Percentiles rank a stretch among this genome's conserved stretches.
Conservation (phyloP, 1,284 basidiomycete species). For the Cryptococcus sp. region DNA sequence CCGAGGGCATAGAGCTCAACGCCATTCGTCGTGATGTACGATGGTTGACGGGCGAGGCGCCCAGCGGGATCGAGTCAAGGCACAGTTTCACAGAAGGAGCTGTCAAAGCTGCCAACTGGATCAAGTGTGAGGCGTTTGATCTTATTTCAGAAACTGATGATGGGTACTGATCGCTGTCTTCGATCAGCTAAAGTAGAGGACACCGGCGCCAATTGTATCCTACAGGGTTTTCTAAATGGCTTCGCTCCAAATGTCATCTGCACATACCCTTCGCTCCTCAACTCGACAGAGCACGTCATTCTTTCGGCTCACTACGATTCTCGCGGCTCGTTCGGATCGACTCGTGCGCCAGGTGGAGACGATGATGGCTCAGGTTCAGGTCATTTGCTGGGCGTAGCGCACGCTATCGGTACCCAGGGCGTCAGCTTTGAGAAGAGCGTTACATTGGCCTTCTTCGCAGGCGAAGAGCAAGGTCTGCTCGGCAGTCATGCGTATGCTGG, state of each 20-base stretch:
- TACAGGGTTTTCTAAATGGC: slow-evolving; percentile 65
- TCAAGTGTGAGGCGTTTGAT: slow-evolving; percentile 58
- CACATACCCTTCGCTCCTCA: slow-evolving; percentile 48
- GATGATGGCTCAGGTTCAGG: slow-evolving; percentile 68
- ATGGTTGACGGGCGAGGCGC: slow-evolving; percentile 79
- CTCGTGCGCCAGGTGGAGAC: slow-evolving; percentile 70
- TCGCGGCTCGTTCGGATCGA: slow-evolving; percentile 76
- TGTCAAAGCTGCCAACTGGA: slow-evolving; percentile 69
- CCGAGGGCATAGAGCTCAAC: slow-evolving; percentile 61
- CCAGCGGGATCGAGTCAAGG: slow-evolving; percentile 63
- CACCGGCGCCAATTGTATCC: slow-evolving; percentile 69
- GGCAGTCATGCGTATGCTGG: slow-evolving; percentile 54
- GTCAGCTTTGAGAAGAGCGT: slow-evolving; percentile 56
- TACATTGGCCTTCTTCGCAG: slow-evolving; percentile 54
- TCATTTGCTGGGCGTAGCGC: slow-evolving; percentile 73
- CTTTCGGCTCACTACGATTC: slow-evolving; percentile 83
- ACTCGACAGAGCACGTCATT: slow-evolving; percentile 57
- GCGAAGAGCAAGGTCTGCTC: slow-evolving; percentile 57
- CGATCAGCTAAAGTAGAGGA: slow-evolving; percentile 59
- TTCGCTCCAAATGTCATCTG: slow-evolving; percentile 84
- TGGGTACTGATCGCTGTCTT: neutral
- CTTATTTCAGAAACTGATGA: too few relatives aligned
- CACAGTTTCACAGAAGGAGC: slow-evolving; percentile 76
- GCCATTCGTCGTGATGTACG: slow-evolving; percentile 69
- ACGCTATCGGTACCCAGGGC: slow-evolving; percentile 63